Conservation (phyloP, 2,329 filamentous ascomycete genomes). For the Microsporum ferrugineum region DNA sequence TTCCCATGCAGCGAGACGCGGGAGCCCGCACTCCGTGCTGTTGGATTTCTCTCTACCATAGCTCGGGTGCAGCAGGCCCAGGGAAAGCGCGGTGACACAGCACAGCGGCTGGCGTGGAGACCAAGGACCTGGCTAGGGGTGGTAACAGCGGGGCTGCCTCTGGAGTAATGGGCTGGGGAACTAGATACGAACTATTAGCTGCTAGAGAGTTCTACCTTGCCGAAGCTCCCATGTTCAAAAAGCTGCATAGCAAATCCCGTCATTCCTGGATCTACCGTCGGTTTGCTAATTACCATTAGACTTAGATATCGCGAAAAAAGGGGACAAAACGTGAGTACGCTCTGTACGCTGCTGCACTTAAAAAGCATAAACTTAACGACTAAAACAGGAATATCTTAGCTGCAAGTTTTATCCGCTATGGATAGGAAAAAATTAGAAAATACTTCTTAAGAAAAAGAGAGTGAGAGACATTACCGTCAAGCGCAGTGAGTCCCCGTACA, state of each 20-base stretch:
- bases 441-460: background rate
- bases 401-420: background rate
- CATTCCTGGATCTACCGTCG: background rate
- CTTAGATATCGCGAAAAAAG: background rate
- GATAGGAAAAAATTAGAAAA: background rate
- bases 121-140: background rate
- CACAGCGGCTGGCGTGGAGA: slow-evolving; percentile 2
- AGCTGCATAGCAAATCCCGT: background rate
- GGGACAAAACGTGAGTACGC: background rate
- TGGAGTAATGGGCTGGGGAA: background rate
- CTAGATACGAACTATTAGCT: slow-evolving; percentile 1
- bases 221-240: background rate
- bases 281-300: background rate
- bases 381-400: background rate
- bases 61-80: background rate
- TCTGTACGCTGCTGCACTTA: background rate
- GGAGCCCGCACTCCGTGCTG: background rate
- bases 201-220: background rate
- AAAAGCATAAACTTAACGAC: background rate
- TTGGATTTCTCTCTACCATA: background rate
- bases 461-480: background rate
- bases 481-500: background rate
- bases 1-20: background rate
- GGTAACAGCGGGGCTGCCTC: background rate
- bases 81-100: slow-evolving; percentile 6